Base-by-base conservation (phyloP, 352 stramenopile genomes). In the Globisporangium okanoganense region DNA sequence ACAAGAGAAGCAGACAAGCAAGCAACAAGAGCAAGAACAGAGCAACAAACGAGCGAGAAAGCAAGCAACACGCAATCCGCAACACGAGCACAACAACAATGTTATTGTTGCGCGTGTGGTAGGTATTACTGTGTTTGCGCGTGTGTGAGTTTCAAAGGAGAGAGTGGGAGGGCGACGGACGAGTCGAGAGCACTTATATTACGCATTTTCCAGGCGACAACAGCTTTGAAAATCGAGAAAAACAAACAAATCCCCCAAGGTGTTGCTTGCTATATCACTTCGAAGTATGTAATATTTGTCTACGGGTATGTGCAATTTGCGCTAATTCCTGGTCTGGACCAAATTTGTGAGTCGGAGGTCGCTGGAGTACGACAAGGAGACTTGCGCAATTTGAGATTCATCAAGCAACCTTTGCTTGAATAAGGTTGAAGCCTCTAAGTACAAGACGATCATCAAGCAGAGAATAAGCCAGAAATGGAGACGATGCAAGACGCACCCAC, bases 61-160 rank as follows among this genome's bases (percentile, higher is more conserved):
- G 3, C n/a, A 35, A 24, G 16, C 47, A 24, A 25, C 14, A 18
- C 18, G 36, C 36, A 43, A 43, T 43, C 14, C 36, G 13, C 36
- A 43, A 43, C n/a, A n/a, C 36, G 36, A 43, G 14, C 7, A 18
- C 25, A 53, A 36, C 47, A 53, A 53, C 47, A 53, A 36, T 24
- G n/a, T 5, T n/a, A 36, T 36, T 36, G 25, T 53, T 53, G 24
- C 27, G 25, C 20, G 22, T 51, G 5, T 29, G 45, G 3, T 33
- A 36, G 14, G 10, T 14, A 16, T 36, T 12, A 35, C 18, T 52
- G 24, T 31, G 44, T 25, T 35, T 52, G 45, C n/a, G 47, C 14
- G 20, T 49, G 24, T 53, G 47, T 53, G 47, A 43, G 36, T 41
- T 36, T 50, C 41, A 48, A 48, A 8, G n/a, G 13, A n/a, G n/a